Base-by-base conservation (phyloP, 768 basidiomycete species). In the Leccinellum luteum region DNA sequence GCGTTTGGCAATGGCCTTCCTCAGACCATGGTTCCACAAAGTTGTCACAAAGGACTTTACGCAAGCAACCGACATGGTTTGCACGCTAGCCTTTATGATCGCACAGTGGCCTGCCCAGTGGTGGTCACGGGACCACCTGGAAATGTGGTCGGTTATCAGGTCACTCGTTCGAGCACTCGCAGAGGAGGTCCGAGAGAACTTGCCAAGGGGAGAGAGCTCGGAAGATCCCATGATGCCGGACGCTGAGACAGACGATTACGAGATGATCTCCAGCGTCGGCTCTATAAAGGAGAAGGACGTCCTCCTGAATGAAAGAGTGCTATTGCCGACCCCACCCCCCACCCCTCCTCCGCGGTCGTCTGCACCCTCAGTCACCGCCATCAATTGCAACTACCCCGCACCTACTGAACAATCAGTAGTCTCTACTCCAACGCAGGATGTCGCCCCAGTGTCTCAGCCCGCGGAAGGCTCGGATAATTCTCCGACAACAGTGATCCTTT, bases 1-100 rank as follows among this genome's bases (percentile, higher is more conserved):
- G 23, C 81, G 84, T 51, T 77, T 91, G 45, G 84, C 89, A 1
- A 69, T 87, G 64, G 76, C 81, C 50, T 81, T 91, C 68, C 77
- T 92, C 27, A 80, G 85, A 25, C 82, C 86, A 9, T 90, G 87
- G 85, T 84, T 90, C 73, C 82, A 86, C 66, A 72, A 68, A 50
- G 74, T 75, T 55, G 75, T 85, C 41, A 57, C 68, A 41, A 68
- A 74, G 51, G 75, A 79, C 61, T 73, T 76, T 66, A 60, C 70
- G n/a, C 64, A 58, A 31, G 74, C 79, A 21, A 74, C 73, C 1
- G 69, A 72, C 51, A 71, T 67, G n/a, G 69, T 76, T 47, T 71
- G 72, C 49, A 73, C 72, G 53, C 75, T 86, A 48, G 73, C 85
- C 13, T 75, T 78, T 27, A 65, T 75, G 28, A 81, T 85, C 60